Base-by-base conservation (phyloP, 768 basidiomycete species). In the Rhodosporidiobolus sp. region DNA sequence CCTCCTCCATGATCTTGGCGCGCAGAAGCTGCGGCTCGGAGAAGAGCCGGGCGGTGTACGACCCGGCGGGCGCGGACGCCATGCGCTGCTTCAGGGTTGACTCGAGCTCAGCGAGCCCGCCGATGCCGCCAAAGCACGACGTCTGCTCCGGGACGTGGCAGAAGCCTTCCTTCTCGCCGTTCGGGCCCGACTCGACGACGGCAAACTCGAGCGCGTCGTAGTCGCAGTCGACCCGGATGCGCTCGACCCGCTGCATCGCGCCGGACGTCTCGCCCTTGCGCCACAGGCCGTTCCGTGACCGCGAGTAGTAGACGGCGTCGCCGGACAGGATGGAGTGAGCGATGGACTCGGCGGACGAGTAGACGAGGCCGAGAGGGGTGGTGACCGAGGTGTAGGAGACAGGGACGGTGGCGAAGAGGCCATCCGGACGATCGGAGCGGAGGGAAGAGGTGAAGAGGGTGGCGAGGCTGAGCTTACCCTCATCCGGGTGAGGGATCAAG, bases 1-100 rank as follows among this genome's bases (percentile, higher is more conserved):
- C 96, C 80, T 99, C 96, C 81, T 99, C 96, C 88, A 90, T 92
- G 75, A 99, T 93, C 84, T 99, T 99, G 63, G 93, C 89, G 57
- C 85, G 86, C 56, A 98, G 83, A n/a, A 99, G 85, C 57, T 85
- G 86, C 9, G 88, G 83, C 79, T 97, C 91, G 54, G 85, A 84
- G 82, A 98, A 96, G 35, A 99, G 83, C 64, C 92, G 84, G 62
- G 86, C 87, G 26, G 96, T 98, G 81, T 99, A 99, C 1, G 91
- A 94, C 10, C 93, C 94, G 76, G 88, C 88, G 0, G 94, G 94
- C 0, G 95, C 92, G 34, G 86, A 85, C 46, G 83, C 82, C 56
- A 90, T 83, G 53, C 96, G 87, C 4, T 88, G 86, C 67, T 84
- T 83, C 24, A 99, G 85, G 2, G 89, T 94, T 57, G 80, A 84